These are phyloP conservation scores for Phytophthora podocarpi DNA, from an alignment of 352 stramenopile species.

Conservation along the genomic window DNA sequence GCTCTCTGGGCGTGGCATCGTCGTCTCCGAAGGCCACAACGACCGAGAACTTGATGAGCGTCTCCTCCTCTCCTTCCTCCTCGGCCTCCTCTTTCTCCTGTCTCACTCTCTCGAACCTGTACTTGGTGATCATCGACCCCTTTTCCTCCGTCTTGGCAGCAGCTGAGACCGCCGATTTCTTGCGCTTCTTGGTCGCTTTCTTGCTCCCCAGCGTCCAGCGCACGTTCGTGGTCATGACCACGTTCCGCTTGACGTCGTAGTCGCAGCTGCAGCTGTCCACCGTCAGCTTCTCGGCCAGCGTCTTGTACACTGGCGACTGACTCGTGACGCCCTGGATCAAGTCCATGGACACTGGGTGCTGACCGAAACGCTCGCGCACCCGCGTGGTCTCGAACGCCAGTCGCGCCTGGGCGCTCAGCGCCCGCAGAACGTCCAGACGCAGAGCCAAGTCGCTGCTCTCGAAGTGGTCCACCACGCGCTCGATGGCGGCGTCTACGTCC, in stretches of 20 bases:
- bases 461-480: slow-evolving; percentile 76
- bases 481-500: slow-evolving; percentile 68
- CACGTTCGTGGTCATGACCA: slow-evolving; percentile 60
- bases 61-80: slow-evolving; percentile 35
- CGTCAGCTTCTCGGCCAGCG: slow-evolving; percentile 40
- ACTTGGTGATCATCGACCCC: slow-evolving; percentile 46
- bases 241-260: slow-evolving; percentile 67
- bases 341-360: slow-evolving; percentile 69
- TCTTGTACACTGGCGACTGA: slow-evolving; percentile 52
- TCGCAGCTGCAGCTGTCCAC: slow-evolving; percentile 68
- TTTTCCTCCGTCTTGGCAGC: slow-evolving; percentile 12
- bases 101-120: slow-evolving; percentile 52
- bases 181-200: slow-evolving; percentile 53
- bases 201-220: slow-evolving; percentile 53
- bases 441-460: slow-evolving; percentile 71
- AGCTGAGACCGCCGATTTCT: slow-evolving; percentile 17
- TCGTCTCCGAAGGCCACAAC: slow-evolving; percentile 46
- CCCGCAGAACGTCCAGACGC: slow-evolving; percentile 70
- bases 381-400: slow-evolving; percentile 75
- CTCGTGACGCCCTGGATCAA: slow-evolving; percentile 59
- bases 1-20: slow-evolving; percentile 40
- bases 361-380: slow-evolving; percentile 56
- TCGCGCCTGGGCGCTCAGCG: slow-evolving; percentile 58
- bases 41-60: slow-evolving; percentile 54
- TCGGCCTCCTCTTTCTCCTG: slow-evolving; percentile 22